Evolutionary conservation across 2,329 filamentous ascomycete species (phyloP).

Genomic region (Monosporascus sp.): DNA sequence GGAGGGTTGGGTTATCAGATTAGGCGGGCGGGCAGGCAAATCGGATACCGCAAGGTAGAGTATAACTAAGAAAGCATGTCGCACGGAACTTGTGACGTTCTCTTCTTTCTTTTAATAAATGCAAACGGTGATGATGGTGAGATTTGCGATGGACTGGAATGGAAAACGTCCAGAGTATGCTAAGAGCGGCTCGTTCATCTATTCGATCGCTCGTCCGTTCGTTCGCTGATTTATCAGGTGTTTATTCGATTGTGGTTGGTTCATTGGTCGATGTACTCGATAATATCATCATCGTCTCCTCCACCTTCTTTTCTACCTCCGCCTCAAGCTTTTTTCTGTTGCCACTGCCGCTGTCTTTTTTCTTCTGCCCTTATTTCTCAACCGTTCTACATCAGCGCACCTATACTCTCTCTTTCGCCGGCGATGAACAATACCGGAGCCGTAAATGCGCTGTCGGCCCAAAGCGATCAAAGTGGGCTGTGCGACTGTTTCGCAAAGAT

Average conservation of each 20-base stretch:
- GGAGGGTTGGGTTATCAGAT: background rate
- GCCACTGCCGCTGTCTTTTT: too few species aligned
- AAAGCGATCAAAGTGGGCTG: too few species aligned
- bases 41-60: background rate
- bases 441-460: too few species aligned
- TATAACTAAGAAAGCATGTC: background rate
- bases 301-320: background rate
- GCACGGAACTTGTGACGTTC: background rate
- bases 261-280: background rate
- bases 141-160: background rate
- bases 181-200: background rate
- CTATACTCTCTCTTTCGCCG: too few species aligned
- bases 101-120: background rate
- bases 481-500: too few species aligned
- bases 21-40: background rate
- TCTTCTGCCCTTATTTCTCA: too few species aligned
- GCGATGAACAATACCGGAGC: too few species aligned
- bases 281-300: background rate
- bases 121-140: background rate
- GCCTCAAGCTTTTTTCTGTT: too few species aligned
- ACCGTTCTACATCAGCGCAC: too few species aligned
- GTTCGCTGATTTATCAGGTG: background rate
- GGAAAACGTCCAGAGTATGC: background rate
- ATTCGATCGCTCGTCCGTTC: constrained; percentile 1
- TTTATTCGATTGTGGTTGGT: constrained; percentile 3